Evolutionary conservation across 495 filamentous ascomycete species (phyloP).

Genomic region (Penicillium ucsense): DNA sequence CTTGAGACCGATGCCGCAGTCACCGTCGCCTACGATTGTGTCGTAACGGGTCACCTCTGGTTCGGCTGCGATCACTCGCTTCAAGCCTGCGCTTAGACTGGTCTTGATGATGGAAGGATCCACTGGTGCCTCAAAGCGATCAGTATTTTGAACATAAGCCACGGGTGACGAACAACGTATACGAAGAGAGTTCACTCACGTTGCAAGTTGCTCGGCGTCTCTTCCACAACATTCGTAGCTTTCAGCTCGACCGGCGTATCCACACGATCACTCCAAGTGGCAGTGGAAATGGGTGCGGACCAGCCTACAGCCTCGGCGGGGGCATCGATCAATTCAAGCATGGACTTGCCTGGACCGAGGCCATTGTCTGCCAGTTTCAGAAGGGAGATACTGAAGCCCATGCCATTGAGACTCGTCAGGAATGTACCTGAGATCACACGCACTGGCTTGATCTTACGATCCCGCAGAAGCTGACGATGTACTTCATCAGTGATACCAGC

Average conservation of each 20-base stretch:
- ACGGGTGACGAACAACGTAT: background rate
- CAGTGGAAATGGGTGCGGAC: constrained; percentile 55
- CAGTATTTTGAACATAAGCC: constrained; percentile 2
- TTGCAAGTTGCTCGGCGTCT: constrained; percentile 60
- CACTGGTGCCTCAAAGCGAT: constrained; percentile 31
- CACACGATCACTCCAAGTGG: constrained; percentile 44
- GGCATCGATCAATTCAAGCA: constrained; percentile 81
- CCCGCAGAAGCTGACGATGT: constrained; percentile 58
- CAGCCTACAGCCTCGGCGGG: constrained; percentile 80
- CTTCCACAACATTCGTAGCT: constrained; percentile 43
- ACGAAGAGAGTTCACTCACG: constrained; percentile 23
- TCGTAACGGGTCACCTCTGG: constrained; percentile 81
- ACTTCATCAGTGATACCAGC: constrained; percentile 86
- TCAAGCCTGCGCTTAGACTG: constrained; percentile 55
- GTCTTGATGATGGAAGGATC: constrained; percentile 48
- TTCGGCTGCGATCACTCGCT: constrained; percentile 66
- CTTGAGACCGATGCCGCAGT: constrained; percentile 86
- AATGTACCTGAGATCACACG: constrained; percentile 50
- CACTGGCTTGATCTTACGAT: constrained; percentile 63
- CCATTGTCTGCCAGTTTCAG: constrained; percentile 75
- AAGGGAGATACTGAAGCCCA: constrained; percentile 83
- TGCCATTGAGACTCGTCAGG: constrained; percentile 83
- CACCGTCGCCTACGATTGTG: constrained; percentile 88
- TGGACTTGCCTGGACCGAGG: constrained; percentile 61
- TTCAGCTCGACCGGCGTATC: constrained; percentile 36